phyloP scores from a whole-genome alignment of 2,329 filamentous ascomycete genomes.

The Monosporascus sp. region DNA sequence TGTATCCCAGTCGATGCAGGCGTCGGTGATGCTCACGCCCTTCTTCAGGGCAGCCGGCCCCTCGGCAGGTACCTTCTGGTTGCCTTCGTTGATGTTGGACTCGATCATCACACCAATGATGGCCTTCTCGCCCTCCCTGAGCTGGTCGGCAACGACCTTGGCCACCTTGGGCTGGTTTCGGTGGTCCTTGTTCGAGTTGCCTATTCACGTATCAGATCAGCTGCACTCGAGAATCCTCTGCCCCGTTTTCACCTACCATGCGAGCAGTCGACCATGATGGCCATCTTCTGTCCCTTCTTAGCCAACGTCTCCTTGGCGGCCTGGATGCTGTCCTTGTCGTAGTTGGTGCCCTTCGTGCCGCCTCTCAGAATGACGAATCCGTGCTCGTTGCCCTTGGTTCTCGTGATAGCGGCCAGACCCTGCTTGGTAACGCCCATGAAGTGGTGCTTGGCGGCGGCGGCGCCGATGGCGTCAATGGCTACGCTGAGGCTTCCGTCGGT shows the following conservation, averaged over 20 bases:
- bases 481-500: constrained; percentile 89
- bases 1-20: constrained; percentile 89
- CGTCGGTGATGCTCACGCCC: constrained; percentile 92
- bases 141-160: constrained; percentile 73
- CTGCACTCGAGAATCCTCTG: background rate
- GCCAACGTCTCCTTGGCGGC: constrained; percentile 70
- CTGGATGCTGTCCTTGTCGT: constrained; percentile 77
- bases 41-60: constrained; percentile 75
- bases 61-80: constrained; percentile 81
- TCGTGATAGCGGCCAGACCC: constrained; percentile 88
- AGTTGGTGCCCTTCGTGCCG: constrained; percentile 90
- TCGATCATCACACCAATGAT: constrained; percentile 99
- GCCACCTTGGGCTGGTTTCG: constrained; percentile 95
- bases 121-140: constrained; percentile 77
- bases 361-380: constrained; percentile 95
- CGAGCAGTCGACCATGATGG: constrained; percentile 98
- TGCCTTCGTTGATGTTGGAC: constrained; percentile 89
- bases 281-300: constrained; percentile 79
- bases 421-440: constrained; percentile 99
- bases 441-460: constrained; percentile 80
- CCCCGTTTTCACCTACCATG: constrained; percentile 58
- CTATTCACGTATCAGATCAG: constrained; percentile 34
- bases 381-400: constrained; percentile 90
- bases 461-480: constrained; percentile 92
- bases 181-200: constrained; percentile 97